Evolutionary conservation across 208 protist genomes (phyloP).

Genomic region (Angomonas ambiguus): DNA sequence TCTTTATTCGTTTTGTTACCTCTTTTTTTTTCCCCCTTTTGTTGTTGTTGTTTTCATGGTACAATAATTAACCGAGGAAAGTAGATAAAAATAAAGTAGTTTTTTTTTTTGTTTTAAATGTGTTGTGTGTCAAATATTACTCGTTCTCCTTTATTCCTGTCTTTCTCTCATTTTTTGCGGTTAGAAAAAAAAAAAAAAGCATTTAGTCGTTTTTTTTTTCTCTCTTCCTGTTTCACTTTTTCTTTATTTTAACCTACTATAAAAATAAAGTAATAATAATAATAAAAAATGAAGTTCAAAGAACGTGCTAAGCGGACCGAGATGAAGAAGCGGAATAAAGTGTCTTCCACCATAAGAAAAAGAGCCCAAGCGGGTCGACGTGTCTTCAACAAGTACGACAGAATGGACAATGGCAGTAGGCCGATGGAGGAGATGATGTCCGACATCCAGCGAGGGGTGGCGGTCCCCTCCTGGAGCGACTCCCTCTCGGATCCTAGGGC

Average conservation of each 20-base stretch:
- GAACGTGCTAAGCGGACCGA: constrained; percentile 73
- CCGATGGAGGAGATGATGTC: constrained; percentile 60
- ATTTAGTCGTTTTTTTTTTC: not conserved
- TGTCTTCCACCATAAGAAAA: constrained; percentile 48
- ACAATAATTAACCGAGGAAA: too few relatives aligned
- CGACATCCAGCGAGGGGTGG: constrained; percentile 56
- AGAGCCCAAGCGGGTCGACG: constrained; percentile 49
- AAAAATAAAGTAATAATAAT: not conserved
- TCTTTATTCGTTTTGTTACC: not conserved
- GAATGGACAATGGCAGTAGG: constrained; percentile 38
- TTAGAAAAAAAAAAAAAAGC: not conserved
- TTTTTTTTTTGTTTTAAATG: not conserved
- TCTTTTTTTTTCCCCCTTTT: not conserved
- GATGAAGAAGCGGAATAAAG: constrained; percentile 58
- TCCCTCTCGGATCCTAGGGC: constrained; percentile 53
- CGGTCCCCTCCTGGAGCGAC: constrained; percentile 51
- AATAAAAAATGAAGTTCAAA: constrained; percentile 50
- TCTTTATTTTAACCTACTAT: constrained; percentile 7
- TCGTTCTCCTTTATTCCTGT: constrained; percentile 6
- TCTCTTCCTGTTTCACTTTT: not conserved
- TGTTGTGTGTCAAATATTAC: not conserved
- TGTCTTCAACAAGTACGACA: constrained; percentile 64
- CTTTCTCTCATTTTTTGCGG: not conserved
- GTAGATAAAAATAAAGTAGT: not conserved
- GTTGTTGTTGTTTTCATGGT: too few relatives aligned